A percentile compares a stretch with the other conserved stretches of the same genome.
phyloP scores from a whole-genome alignment of 768 basidiomycete genomes.

The Collybiopsis luxurians region DNA sequence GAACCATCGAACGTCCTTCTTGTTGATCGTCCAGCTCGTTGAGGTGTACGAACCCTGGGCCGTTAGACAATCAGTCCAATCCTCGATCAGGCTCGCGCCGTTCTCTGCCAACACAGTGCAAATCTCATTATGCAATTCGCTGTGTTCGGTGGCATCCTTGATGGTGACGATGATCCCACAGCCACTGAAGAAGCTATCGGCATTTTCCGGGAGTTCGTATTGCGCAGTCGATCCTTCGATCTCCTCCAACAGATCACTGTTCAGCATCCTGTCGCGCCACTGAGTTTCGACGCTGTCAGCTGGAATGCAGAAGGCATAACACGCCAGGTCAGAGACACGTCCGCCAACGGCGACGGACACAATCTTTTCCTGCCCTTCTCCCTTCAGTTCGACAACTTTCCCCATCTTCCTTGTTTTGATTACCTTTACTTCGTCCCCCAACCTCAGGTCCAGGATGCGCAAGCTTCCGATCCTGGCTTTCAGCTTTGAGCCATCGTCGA shows the following conservation, averaged over 20 bases:
- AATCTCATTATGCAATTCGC: neutral
- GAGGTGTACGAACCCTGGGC: neutral
- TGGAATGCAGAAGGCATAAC: neutral
- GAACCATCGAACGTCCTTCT: slow-evolving; percentile 45
- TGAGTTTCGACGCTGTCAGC: neutral
- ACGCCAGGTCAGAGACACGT: neutral
- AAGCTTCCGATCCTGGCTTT: neutral
- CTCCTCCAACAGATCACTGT: neutral
- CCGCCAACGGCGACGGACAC: neutral
- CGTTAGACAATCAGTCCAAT: slow-evolving; percentile 4
- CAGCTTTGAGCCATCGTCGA: neutral
- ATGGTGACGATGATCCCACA: slow-evolving; percentile 2
- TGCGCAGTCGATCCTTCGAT: neutral
- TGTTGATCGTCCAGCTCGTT: slow-evolving; percentile 47
- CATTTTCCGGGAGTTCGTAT: neutral
- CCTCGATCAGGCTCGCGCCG: slow-evolving; percentile 1
- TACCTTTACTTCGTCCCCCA: slow-evolving; percentile 1
- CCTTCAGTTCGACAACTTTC: neutral
- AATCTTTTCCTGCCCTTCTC: neutral
- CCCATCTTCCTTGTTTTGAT: neutral
- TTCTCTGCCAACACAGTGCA: neutral
- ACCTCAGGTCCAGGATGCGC: neutral
- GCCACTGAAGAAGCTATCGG: neutral
- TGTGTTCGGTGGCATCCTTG: neutral
- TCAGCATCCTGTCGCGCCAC: neutral